A percentile compares a stretch with the other conserved stretches of the same genome.
These are phyloP conservation scores for Phylloporus sp. DNA, from an alignment of 768 basidiomycete species.

Conservation along the genomic window DNA sequence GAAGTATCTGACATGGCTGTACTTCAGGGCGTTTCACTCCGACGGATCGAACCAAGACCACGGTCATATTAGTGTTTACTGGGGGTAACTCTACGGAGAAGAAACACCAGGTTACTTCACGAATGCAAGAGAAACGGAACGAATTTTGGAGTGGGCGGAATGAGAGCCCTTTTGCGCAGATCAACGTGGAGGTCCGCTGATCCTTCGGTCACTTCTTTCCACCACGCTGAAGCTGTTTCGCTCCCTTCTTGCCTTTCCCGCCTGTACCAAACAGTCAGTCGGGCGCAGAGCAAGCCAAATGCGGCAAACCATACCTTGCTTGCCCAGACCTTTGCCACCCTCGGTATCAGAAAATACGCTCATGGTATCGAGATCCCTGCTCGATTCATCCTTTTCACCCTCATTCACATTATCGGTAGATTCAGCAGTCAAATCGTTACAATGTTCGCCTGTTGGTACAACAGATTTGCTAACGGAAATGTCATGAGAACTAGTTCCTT, in stretches of 20 bases:
- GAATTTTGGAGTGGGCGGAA: constrained; percentile 3
- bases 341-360: constrained; percentile 22
- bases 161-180: not conserved
- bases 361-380: constrained; percentile 22
- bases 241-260: not conserved
- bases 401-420: constrained; percentile 21
- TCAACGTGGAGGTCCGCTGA: not conserved
- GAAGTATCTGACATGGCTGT: not conserved
- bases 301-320: constrained; percentile 13
- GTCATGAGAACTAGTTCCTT: constrained; percentile 8
- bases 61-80: constrained; percentile 7
- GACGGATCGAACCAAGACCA: constrained; percentile 8
- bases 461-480: constrained; percentile 18
- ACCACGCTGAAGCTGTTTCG: not conserved
- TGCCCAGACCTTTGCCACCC: not conserved
- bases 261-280: constrained; percentile 13
- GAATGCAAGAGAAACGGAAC: not conserved
- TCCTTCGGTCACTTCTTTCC: not conserved
- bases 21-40: constrained; percentile 1
- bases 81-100: not conserved
- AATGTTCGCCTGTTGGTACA: constrained; percentile 27
- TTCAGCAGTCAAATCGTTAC: constrained; percentile 22
- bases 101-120: constrained; percentile 20
- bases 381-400: constrained; percentile 25
- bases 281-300: not conserved